A percentile compares a stretch with the other conserved stretches of the same genome.
phyloP scores from a whole-genome alignment of 2,329 filamentous ascomycete genomes.

The Ascosphaera acerosa region DNA sequence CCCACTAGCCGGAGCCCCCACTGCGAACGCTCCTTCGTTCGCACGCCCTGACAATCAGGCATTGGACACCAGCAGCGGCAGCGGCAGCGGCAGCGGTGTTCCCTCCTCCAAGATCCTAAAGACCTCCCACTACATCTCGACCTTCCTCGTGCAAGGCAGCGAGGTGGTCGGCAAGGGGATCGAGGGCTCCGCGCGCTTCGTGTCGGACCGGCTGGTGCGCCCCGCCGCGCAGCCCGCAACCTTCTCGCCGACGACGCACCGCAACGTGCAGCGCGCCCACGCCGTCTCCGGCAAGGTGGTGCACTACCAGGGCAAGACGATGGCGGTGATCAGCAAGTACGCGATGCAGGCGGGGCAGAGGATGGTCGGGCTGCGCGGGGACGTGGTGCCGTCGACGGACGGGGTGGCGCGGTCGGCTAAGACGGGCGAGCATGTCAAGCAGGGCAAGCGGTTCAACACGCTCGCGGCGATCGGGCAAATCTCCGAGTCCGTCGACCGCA shows the following conservation, averaged over 20 bases:
- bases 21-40: slow-evolving; percentile 38
- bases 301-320: slow-evolving; percentile 57
- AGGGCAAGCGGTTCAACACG: not conserved
- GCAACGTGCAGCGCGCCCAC: slow-evolving; percentile 68
- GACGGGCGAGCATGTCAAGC: not conserved
- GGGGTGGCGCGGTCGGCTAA: not conserved
- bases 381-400: no score
- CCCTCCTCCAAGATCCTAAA: slow-evolving; percentile 70
- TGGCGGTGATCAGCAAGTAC: slow-evolving; percentile 56
- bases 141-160: slow-evolving; percentile 73
- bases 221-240: slow-evolving; percentile 48
- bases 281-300: slow-evolving; percentile 61
- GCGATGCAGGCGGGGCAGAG: slow-evolving; percentile 76
- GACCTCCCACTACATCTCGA: slow-evolving; percentile 66
- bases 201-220: slow-evolving; percentile 12
- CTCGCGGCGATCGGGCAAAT: slow-evolving; percentile 18
- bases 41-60: no score
- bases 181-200: slow-evolving; percentile 57
- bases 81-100: no score
- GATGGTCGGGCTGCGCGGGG: no score
- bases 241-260: slow-evolving; percentile 65
- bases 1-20: slow-evolving; percentile 37
- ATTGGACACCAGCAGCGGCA: no score
- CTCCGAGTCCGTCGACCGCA: slow-evolving; percentile 77
- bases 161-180: slow-evolving; percentile 54